Conservation (phyloP, 306 rosid species). For the Dalbergia cochinchinensis region DNA sequence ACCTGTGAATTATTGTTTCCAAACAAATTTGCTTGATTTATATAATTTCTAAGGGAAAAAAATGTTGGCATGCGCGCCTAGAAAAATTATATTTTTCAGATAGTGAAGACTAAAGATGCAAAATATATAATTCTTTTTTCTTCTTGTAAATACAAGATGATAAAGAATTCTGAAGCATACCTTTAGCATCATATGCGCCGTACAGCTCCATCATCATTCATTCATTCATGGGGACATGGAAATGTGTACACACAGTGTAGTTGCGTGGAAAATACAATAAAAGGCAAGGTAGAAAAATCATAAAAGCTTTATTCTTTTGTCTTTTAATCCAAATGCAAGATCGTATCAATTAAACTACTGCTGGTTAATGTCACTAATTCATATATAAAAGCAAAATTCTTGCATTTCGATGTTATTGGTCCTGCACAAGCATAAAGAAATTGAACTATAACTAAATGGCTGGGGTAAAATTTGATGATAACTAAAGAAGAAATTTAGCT, state of each 20-base stretch:
- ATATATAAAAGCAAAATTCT: background rate
- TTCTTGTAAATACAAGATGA: background rate
- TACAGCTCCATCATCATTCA: constrained; percentile 34
- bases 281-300: background rate
- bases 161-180: constrained; percentile 21
- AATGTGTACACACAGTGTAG: constrained; percentile 13
- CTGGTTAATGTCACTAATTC: constrained; percentile 3
- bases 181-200: constrained; percentile 35
- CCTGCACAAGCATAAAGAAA: constrained; percentile 3
- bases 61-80: background rate
- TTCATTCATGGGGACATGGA: constrained; percentile 35
- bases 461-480: background rate
- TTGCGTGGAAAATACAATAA: background rate
- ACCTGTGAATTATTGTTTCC: background rate
- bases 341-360: background rate
- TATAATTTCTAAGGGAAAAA: background rate
- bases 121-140: too few relatives aligned
- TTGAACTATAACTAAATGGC: background rate
- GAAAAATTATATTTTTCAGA: background rate
- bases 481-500: background rate
- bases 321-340: constrained; percentile 8
- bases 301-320: background rate
- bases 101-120: background rate
- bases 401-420: background rate
- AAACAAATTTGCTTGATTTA: background rate